Base-by-base conservation (phyloP, 2,329 filamentous ascomycete genomes). In the Sporothrix variecibatus region DNA sequence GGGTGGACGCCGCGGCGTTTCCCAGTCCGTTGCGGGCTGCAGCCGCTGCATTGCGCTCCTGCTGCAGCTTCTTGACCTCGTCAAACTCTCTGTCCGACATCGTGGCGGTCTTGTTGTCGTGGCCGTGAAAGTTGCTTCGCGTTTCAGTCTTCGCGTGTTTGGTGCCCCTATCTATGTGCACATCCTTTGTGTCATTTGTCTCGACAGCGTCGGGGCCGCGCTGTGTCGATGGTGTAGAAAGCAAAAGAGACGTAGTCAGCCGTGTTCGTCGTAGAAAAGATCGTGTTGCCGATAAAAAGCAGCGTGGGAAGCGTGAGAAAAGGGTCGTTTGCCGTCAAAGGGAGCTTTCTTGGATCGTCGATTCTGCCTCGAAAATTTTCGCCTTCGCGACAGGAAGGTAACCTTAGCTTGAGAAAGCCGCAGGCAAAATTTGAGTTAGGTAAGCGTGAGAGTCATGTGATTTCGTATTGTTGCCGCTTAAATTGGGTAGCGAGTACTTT, bases 81-180 rank as follows among this genome's bases (percentile, higher is more conserved):
- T 96, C 93, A 84, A 97, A 96, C 84, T 97, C 94, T 84, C 93
- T 92, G 86, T 91, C 89, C 84, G 89, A 91, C 89, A 92, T 91
- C 79, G 82, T 88, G 82, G 77, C 69, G 60, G 23, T 26, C 34
- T 3, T 12, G 26, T 23, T 38, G 12, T 8, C 9, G 9, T 11
- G 6, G 58, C 1, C 3, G 26, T 51, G 40, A 4, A 2, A n/a
- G 23, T 58, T 23, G 38, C 56, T 49, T 58, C 49, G 65, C 31
- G 8, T 11, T 34, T 34, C 17, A 46, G 51, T 23, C 20, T 38
- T 49, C 51, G 43, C 65, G 28, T 53, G 28, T 43, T 26, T 43
- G 49, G 20, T 49, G n/a, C 56, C 28, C 56, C 40, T 46, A 2
- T 58, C 53, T 71, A 72, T 71, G 56, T 73, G 71, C 58, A 58